A percentile compares a stretch with the other conserved stretches of the same genome.
Evolutionary conservation across 2,329 filamentous ascomycete genomes (phyloP).

Genomic region (Cladosporium halotolerans): DNA sequence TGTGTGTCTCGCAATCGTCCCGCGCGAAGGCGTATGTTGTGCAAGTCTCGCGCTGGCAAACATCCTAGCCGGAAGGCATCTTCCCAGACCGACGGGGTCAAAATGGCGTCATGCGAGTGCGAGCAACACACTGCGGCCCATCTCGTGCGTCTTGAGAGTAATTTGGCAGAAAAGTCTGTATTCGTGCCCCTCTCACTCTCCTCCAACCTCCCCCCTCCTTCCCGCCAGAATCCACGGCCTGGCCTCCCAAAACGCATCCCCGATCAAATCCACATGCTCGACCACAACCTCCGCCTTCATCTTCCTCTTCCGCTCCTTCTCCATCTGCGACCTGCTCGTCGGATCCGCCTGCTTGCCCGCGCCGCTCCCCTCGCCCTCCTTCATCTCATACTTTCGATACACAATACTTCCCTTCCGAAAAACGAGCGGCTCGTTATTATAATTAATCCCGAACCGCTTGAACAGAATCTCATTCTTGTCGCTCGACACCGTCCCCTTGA

Average conservation of each 20-base stretch:
- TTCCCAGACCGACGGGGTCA: too few relatives aligned
- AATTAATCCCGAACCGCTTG: slow-evolving; percentile 83
- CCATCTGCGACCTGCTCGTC: slow-evolving; percentile 61
- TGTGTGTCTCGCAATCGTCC: too few relatives aligned
- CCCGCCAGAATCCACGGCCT: slow-evolving; percentile 64
- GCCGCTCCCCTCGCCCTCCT: slow-evolving; percentile 59
- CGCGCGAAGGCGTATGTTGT: too few relatives aligned
- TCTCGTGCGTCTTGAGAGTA: too few relatives aligned
- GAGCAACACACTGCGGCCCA: too few relatives aligned
- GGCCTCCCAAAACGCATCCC: slow-evolving; percentile 85
- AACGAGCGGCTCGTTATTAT: slow-evolving; percentile 91
- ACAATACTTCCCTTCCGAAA: slow-evolving; percentile 90
- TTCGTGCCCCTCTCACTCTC: slow-evolving; percentile 6
- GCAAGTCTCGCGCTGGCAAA: too few relatives aligned
- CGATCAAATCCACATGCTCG: slow-evolving; percentile 89
- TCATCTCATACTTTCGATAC: slow-evolving; percentile 49
- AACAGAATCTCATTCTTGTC: slow-evolving; percentile 98
- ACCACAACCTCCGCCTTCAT: slow-evolving; percentile 75
- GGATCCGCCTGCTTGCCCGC: neutral
- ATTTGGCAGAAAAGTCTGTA: too few relatives aligned
- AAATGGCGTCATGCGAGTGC: too few relatives aligned
- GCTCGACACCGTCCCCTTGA: slow-evolving; percentile 73
- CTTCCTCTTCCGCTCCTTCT: slow-evolving; percentile 75
- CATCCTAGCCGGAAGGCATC: too few relatives aligned
- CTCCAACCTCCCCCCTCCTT: slow-evolving; percentile 14